Evolutionary conservation across 331 rosid species (phyloP), one percentile per base, ranked within the genome.

Genomic region (Rosa hybrid): DNA sequence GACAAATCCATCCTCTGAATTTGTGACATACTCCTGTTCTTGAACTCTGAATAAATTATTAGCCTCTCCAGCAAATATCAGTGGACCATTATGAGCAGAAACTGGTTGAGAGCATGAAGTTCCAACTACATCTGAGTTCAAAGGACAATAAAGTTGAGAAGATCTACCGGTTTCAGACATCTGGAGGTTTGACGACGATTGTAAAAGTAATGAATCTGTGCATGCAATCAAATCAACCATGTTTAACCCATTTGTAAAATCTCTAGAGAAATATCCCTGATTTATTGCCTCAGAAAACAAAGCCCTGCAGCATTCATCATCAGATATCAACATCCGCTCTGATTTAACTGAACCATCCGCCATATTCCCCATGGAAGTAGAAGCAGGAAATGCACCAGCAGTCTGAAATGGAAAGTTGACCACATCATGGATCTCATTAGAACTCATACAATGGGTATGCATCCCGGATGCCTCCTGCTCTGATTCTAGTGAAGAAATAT

Each of bases 281-380:
- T 71, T 77, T 49, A 90, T 84, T 83, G 86, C 87, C 78, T 88
- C 97, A 78, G 94, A 84, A 86, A 93, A 96, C 56, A 96, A 83
- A 46, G 89, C 84, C 86, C 92, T 88, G 82, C 98, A 87, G 83
- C 97, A 93, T 82, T 96, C 99, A 75, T 92, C 97, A 34, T 93
- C 94, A 9, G 98, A 59, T 81, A 96, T 90, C 84, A 90, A 56
- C 89, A 87, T 81, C 77, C 82, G 82, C 65, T 88, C 93, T 68
- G 72, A 67, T 87, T 88, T 82, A 77, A 81, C 85, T 41, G 88
- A 86, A 81, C 82, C 86, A 81, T 78, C 65, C 18, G 71, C 85
- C 79, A 78, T 74, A 81, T 78, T 69, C 25, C 75, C 86, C 77
- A 82, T 71, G 75, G 90, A 81, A 53, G 83, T 73, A 42, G 90